These are phyloP conservation scores for Bjerkandera adusta DNA, from an alignment of 1,284 basidiomycete species.

Conservation along the genomic window DNA sequence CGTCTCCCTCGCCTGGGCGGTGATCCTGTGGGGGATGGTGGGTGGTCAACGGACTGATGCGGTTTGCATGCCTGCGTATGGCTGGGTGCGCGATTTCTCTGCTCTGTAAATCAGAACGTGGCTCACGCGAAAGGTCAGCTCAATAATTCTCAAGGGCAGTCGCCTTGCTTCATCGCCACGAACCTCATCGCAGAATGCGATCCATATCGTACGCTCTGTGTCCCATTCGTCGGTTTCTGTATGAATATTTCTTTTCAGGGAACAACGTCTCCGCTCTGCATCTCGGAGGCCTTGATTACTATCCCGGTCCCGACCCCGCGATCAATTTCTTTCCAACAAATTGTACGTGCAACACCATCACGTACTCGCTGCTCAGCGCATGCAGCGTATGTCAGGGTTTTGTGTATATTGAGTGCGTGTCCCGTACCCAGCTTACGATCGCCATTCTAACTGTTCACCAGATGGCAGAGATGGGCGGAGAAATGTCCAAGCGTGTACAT, in stretches of 20 bases:
- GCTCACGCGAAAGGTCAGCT: slow-evolving; percentile 3
- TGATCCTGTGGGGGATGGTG: too few species aligned
- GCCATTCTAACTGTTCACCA: not conserved
- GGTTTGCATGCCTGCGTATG: slow-evolving; percentile 1
- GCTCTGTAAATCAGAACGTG: too few species aligned
- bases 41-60: slow-evolving; percentile 6
- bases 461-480: slow-evolving; percentile 8
- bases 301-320: slow-evolving; percentile 5
- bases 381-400: slow-evolving; percentile 13
- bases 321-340: not conserved
- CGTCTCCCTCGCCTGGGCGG: too few species aligned
- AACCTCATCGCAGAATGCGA: slow-evolving; percentile 12
- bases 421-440: not conserved
- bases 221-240: slow-evolving; percentile 1
- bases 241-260: not conserved
- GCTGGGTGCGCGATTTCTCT: slow-evolving; percentile 8
- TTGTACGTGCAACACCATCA: slow-evolving; percentile 15
- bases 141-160: slow-evolving; percentile 11
- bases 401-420: slow-evolving; percentile 3
- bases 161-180: slow-evolving; percentile 14
- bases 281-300: not conserved
- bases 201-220: not conserved
- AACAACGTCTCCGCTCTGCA: not conserved
- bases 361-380: slow-evolving; percentile 14
- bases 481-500: slow-evolving; percentile 5